Evolutionary conservation across 2,329 filamentous ascomycete genomes (phyloP).

Genomic region (Trichophaea hybrida): DNA sequence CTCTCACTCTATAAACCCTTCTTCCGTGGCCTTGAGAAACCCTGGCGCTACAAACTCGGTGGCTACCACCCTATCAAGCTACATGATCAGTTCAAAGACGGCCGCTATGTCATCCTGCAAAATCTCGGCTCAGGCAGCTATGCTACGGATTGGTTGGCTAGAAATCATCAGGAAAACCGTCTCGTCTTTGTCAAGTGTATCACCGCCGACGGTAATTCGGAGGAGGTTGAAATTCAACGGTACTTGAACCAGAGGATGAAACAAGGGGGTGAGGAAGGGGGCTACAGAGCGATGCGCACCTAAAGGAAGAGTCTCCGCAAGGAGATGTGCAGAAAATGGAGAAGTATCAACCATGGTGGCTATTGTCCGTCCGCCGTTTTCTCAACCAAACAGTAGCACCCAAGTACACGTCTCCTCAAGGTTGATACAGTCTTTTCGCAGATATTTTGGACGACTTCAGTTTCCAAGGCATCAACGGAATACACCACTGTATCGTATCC

Average conservation of each 20-base stretch:
- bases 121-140: slow-evolving; percentile 36
- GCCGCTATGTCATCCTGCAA: slow-evolving; percentile 34
- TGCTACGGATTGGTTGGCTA: slow-evolving; percentile 37
- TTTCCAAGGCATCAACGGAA: neutral
- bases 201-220: neutral
- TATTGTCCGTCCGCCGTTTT: no score
- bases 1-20: neutral
- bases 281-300: neutral
- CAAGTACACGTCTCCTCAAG: neutral
- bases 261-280: neutral
- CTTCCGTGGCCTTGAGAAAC: slow-evolving; percentile 7
- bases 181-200: slow-evolving; percentile 3
- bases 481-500: slow-evolving; percentile 5
- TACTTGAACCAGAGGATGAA: neutral
- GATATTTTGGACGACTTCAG: slow-evolving; percentile 2
- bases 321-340: neutral
- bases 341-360: neutral
- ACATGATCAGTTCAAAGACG: slow-evolving; percentile 33
- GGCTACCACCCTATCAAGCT: slow-evolving; percentile 31
- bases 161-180: slow-evolving; percentile 22
- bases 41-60: slow-evolving; percentile 20
- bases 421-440: neutral
- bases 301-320: neutral
- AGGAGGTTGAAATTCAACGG: neutral
- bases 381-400: neutral